phyloP scores from a whole-genome alignment of 2,329 filamentous ascomycete genomes.

The Leptographium procerum region DNA sequence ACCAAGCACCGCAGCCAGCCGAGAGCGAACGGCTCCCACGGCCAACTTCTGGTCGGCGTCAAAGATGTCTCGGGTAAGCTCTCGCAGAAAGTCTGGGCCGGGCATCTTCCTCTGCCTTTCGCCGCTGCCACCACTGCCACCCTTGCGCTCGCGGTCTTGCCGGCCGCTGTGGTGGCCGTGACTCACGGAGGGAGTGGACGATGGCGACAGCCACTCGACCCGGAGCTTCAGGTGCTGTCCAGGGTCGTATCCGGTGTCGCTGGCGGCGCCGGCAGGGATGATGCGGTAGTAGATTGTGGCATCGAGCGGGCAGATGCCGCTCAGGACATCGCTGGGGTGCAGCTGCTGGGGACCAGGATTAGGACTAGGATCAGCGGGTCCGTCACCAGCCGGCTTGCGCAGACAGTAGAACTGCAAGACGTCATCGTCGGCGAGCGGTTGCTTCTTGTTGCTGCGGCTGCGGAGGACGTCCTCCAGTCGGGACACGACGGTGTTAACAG shows the following conservation, averaged over 20 bases:
- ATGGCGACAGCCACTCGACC: neutral
- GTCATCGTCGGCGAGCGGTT: neutral
- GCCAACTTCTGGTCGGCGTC: neutral
- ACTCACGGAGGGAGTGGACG: neutral
- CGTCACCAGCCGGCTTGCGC: neutral
- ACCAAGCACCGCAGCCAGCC: constrained; percentile 6
- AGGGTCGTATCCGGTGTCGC: neutral
- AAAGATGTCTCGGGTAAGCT: neutral
- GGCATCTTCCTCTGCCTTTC: neutral
- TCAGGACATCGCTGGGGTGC: neutral
- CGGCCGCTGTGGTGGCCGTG: neutral
- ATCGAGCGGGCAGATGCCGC: neutral
- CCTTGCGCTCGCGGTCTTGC: neutral
- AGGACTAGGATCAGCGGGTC: too few species aligned
- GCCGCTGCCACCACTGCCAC: too few species aligned
- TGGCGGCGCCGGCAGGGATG: neutral
- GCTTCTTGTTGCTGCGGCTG: neutral
- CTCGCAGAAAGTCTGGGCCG: neutral
- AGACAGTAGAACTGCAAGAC: neutral
- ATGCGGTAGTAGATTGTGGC: constrained; percentile 1
- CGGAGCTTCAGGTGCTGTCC: neutral
- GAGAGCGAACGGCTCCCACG: neutral
- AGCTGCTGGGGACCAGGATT: neutral
- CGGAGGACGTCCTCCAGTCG: neutral
- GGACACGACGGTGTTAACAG: neutral